Evolutionary conservation across 768 basidiomycete species (phyloP).

Genomic region (Pleurotus salmoneostramineus): DNA sequence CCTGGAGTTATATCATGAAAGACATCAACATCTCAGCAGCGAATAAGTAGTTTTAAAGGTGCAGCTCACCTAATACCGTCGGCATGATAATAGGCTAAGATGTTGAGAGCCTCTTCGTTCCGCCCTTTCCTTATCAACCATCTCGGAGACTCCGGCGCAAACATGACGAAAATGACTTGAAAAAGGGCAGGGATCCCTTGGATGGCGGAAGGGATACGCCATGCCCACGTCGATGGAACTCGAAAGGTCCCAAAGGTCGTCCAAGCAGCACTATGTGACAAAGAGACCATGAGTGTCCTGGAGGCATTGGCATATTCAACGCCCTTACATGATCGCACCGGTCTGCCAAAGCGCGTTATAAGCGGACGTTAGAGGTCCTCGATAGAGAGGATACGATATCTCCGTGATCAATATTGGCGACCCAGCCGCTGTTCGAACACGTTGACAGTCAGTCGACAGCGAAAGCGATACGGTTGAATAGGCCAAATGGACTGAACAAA

Average conservation of each 20-base stretch:
- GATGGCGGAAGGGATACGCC: constrained; percentile 33
- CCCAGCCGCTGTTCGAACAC: constrained; percentile 40
- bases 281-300: not conserved
- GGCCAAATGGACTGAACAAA: not conserved
- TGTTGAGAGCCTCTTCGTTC: constrained; percentile 42
- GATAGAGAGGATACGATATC: constrained; percentile 69
- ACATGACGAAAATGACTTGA: constrained; percentile 32
- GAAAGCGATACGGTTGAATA: not conserved
- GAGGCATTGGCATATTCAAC: not conserved
- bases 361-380: constrained; percentile 62
- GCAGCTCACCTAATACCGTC: constrained; percentile 32
- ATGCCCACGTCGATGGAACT: constrained; percentile 36
- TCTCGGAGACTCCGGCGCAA: constrained; percentile 34
- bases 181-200: constrained; percentile 29
- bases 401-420: constrained; percentile 75
- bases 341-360: constrained; percentile 77
- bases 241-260: constrained; percentile 58
- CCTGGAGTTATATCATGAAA: constrained; percentile 16
- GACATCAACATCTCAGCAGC: not conserved
- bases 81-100: constrained; percentile 55
- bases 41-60: not conserved
- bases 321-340: constrained; percentile 58
- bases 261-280: constrained; percentile 53
- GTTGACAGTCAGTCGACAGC: not conserved
- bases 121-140: constrained; percentile 26